phyloP scores from a whole-genome alignment of 2,329 filamentous ascomycete genomes.

The Dothiorella sarmentorum region DNA sequence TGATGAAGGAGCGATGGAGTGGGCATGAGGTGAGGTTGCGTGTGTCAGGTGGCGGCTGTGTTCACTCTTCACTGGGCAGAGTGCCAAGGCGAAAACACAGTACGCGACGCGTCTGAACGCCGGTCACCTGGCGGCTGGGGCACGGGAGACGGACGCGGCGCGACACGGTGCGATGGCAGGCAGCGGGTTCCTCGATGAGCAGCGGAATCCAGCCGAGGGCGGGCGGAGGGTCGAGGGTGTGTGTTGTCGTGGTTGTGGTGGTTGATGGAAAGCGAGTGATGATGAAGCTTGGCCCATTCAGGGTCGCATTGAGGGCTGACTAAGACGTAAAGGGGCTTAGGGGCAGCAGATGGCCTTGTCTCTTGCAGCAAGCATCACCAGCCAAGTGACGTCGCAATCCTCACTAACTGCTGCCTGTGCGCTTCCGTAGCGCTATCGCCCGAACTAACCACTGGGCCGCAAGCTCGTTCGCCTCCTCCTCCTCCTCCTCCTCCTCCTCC shows the following conservation, averaged over 20 bases:
- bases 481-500: not conserved
- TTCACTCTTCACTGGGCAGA: slow-evolving; percentile 3
- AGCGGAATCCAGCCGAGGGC: not conserved
- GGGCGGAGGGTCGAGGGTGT: not conserved
- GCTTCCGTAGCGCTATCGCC: no score
- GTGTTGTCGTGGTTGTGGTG: not conserved
- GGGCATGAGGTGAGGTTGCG: slow-evolving; percentile 15
- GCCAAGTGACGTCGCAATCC: slow-evolving; percentile 11
- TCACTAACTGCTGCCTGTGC: no score
- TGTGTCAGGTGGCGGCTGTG: slow-evolving; percentile 19
- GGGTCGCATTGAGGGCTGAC: not conserved
- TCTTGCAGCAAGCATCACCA: not conserved
- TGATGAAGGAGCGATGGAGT: not conserved
- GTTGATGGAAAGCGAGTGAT: slow-evolving; percentile 7
- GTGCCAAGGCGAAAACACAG: slow-evolving; percentile 15
- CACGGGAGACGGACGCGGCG: not conserved
- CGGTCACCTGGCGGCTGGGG: not conserved
- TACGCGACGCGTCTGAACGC: slow-evolving; percentile 12
- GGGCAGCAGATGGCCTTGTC: not conserved
- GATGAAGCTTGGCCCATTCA: slow-evolving; percentile 2
- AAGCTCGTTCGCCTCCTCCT: not conserved
- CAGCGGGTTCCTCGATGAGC: not conserved
- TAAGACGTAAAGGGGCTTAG: slow-evolving; percentile 15
- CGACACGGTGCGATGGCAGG: not conserved
- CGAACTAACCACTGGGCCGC: not conserved